phyloP scores from a whole-genome alignment of 371 early-diverging fungal genomes.

The Saksenaea oblongispora region DNA sequence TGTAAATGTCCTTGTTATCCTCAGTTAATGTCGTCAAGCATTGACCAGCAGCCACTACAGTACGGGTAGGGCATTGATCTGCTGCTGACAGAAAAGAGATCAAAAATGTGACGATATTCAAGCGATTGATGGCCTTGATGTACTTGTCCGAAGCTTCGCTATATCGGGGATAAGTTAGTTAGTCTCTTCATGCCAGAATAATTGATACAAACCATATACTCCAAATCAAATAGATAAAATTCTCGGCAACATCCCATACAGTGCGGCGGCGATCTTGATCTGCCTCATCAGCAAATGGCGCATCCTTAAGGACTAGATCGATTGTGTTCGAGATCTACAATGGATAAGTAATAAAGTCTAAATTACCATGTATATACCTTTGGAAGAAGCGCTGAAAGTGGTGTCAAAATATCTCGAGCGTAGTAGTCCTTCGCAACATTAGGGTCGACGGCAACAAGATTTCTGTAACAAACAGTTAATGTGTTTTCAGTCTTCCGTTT shows the following conservation, averaged over 20 bases:
- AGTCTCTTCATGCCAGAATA: slow-evolving; percentile 8
- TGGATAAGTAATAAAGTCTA: background rate
- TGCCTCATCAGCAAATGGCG: slow-evolving; percentile 43
- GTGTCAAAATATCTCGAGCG: slow-evolving; percentile 65
- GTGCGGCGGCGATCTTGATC: slow-evolving; percentile 58
- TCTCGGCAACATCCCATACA: slow-evolving; percentile 74
- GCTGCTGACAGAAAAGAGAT: slow-evolving; percentile 67
- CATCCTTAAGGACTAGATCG: slow-evolving; percentile 49
- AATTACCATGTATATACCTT: slow-evolving; percentile 24
- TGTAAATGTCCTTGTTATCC: slow-evolving; percentile 66
- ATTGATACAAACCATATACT: slow-evolving; percentile 39
- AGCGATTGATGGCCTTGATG: slow-evolving; percentile 65
- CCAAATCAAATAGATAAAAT: slow-evolving; percentile 73
- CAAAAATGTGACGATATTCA: slow-evolving; percentile 66
- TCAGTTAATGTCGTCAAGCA: slow-evolving; percentile 85
- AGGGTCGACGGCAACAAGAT: slow-evolving; percentile 61
- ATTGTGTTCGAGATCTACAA: slow-evolving; percentile 41
- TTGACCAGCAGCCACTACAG: slow-evolving; percentile 79
- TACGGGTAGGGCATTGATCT: slow-evolving; percentile 60
- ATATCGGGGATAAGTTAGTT: background rate
- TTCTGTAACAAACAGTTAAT: slow-evolving; percentile 37
- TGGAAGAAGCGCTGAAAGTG: slow-evolving; percentile 52
- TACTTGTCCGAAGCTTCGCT: slow-evolving; percentile 72
- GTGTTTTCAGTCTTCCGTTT: background rate
- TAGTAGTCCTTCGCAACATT: slow-evolving; percentile 69